Conservation (phyloP, 2,329 filamentous ascomycete species). For the Venturia effusa region DNA sequence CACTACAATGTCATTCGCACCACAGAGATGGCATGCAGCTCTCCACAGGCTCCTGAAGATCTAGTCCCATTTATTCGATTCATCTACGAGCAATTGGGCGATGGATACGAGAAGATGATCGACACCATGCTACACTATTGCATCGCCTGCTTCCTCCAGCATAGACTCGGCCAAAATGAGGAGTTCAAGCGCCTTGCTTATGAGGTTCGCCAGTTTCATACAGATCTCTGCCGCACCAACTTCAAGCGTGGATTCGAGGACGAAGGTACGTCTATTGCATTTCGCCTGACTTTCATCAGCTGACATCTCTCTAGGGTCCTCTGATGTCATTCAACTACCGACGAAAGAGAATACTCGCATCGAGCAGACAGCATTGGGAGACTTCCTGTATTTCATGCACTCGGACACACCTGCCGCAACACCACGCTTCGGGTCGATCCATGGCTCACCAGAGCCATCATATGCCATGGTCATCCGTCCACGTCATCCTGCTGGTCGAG, state of each 20-base stretch:
- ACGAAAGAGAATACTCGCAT: not conserved
- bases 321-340: not conserved
- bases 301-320: not conserved
- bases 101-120: slow-evolving; percentile 20
- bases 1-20: slow-evolving; percentile 29
- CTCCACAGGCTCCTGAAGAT: slow-evolving; percentile 27
- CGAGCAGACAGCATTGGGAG: not conserved
- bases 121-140: slow-evolving; percentile 34
- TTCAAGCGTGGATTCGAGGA: slow-evolving; percentile 28
- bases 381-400: not conserved
- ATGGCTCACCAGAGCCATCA: not conserved
- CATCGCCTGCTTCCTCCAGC: slow-evolving; percentile 26
- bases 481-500: not conserved
- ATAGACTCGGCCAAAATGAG: slow-evolving; percentile 24
- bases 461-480: not conserved
- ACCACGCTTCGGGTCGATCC: not conserved
- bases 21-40: slow-evolving; percentile 28
- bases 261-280: slow-evolving; percentile 19
- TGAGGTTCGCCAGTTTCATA: slow-evolving; percentile 28
- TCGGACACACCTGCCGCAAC: not conserved
- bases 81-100: slow-evolving; percentile 21
- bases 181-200: slow-evolving; percentile 28
- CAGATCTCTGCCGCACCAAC: slow-evolving; percentile 29
- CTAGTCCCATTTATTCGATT: slow-evolving; percentile 30
- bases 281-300: not conserved